Evolutionary conservation across 164 flowering plant genomes (phyloP).

Genomic region (Piper betle): DNA sequence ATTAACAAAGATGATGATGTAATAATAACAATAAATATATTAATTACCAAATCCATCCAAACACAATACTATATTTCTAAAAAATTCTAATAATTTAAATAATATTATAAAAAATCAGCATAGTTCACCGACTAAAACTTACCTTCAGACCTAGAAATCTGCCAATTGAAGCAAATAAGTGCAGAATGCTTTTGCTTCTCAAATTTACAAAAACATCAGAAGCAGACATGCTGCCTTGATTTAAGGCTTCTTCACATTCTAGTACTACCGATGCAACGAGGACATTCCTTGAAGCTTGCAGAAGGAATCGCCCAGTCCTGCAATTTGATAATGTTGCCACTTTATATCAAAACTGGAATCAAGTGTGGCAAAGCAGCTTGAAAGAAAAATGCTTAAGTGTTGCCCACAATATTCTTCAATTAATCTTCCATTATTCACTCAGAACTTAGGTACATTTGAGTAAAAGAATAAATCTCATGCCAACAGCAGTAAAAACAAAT

Average conservation of each 20-base stretch:
- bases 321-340: constrained; percentile 6
- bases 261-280: constrained; percentile 35
- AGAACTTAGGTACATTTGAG: too few species aligned
- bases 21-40: too few species aligned
- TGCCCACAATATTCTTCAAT: too few species aligned
- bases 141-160: constrained; percentile 90
- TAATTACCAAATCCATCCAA: too few species aligned
- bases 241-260: constrained; percentile 82
- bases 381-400: background rate
- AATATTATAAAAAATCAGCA: background rate
- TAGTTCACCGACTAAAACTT: background rate
- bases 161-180: constrained; percentile 73
- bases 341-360: background rate
- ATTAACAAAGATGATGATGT: too few species aligned
- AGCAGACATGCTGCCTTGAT: constrained; percentile 65
- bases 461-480: too few species aligned
- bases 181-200: constrained; percentile 77
- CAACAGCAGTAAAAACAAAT: too few species aligned
- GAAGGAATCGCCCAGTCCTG: constrained; percentile 86
- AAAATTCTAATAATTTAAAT: background rate
- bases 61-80: background rate
- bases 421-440: too few species aligned
- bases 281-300: constrained; percentile 61
- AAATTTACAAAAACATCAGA: constrained; percentile 63
- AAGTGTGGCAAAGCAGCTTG: background rate